These are phyloP conservation scores for Tagetes erecta DNA, from an alignment of 129 eudicot species.

Conservation along the genomic window DNA sequence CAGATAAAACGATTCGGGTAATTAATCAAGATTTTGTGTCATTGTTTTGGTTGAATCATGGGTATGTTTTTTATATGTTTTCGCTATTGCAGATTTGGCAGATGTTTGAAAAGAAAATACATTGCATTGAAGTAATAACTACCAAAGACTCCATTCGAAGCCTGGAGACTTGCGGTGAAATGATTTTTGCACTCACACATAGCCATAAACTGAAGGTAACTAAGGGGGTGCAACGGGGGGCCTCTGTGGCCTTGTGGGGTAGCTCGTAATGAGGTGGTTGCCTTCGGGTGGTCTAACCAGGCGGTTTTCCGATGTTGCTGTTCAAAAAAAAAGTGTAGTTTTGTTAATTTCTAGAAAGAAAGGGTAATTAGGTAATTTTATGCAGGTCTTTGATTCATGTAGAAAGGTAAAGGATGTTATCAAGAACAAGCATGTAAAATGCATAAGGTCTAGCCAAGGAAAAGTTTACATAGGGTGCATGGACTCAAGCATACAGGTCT, in stretches of 20 bases:
- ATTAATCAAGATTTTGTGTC: conserved; percentile 21
- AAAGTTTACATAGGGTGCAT: conserved; percentile 67
- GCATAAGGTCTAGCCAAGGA: conserved; percentile 53
- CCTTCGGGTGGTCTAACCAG: too few relatives aligned
- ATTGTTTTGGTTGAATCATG: background rate
- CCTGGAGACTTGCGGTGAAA: conserved; percentile 61
- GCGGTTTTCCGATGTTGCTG: too few relatives aligned
- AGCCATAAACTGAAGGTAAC: conserved; percentile 74
- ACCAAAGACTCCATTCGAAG: conserved; percentile 61
- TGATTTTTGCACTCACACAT: conserved; percentile 56
- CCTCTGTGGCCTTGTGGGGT: too few relatives aligned
- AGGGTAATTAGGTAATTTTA: conserved; percentile 5
- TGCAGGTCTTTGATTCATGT: conserved; percentile 66
- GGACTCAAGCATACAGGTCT: conserved; percentile 85
- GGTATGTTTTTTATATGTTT: background rate
- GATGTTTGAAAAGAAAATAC: conserved; percentile 52
- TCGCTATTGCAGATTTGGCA: conserved; percentile 65
- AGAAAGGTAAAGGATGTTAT: conserved; percentile 50
- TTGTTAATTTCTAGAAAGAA: background rate
- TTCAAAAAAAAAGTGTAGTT: too few relatives aligned
- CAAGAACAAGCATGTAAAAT: conserved; percentile 66
- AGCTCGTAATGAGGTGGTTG: too few relatives aligned
- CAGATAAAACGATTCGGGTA: conserved; percentile 80
- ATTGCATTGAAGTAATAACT: conserved; percentile 63
- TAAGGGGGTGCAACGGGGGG: background rate